Conservation (phyloP, 2,329 filamentous ascomycete genomes). For the Aspergillus awamori region DNA sequence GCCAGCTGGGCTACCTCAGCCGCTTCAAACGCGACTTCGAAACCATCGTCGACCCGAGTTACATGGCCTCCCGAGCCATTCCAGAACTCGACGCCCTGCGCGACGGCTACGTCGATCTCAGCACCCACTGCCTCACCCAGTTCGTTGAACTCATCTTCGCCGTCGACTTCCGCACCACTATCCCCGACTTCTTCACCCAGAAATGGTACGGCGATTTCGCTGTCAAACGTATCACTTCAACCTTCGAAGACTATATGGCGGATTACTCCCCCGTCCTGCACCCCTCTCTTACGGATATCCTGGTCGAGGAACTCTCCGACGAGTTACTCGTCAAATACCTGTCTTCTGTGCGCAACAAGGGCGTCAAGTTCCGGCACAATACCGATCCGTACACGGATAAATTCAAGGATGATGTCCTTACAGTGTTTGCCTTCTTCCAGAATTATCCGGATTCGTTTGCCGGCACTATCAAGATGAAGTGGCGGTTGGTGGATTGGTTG, state of each 20-base stretch:
- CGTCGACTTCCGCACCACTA: slow-evolving; percentile 82
- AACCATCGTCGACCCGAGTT: slow-evolving; percentile 76
- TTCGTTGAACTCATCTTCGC: slow-evolving; percentile 87
- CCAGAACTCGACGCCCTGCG: slow-evolving; percentile 74
- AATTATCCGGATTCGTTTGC: slow-evolving; percentile 70
- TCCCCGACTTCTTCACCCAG: slow-evolving; percentile 86
- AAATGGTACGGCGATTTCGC: slow-evolving; percentile 84
- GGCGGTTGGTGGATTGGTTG: slow-evolving; percentile 87
- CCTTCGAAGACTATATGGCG: slow-evolving; percentile 89
- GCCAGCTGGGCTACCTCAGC: slow-evolving; percentile 78
- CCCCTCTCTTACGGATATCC: slow-evolving; percentile 83
- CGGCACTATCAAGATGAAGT: slow-evolving; percentile 80
- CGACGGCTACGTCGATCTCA: slow-evolving; percentile 92
- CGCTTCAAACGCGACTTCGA: slow-evolving; percentile 84
- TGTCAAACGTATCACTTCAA: slow-evolving; percentile 92
- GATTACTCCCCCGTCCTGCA: slow-evolving; percentile 87
- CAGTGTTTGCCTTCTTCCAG: slow-evolving; percentile 87
- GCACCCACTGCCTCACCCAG: slow-evolving; percentile 85
- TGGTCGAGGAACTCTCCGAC: slow-evolving; percentile 90
- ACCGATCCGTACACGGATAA: slow-evolving; percentile 86
- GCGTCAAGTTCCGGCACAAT: slow-evolving; percentile 80
- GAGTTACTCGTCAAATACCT: slow-evolving; percentile 88
- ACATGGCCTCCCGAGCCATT: slow-evolving; percentile 71
- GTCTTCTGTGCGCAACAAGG: slow-evolving; percentile 80
- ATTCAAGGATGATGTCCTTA: slow-evolving; percentile 88